A percentile compares a stretch with the other conserved stretches of the same genome.
Conservation (phyloP, 768 basidiomycete genomes). For the Fomitopsis pulvina region DNA sequence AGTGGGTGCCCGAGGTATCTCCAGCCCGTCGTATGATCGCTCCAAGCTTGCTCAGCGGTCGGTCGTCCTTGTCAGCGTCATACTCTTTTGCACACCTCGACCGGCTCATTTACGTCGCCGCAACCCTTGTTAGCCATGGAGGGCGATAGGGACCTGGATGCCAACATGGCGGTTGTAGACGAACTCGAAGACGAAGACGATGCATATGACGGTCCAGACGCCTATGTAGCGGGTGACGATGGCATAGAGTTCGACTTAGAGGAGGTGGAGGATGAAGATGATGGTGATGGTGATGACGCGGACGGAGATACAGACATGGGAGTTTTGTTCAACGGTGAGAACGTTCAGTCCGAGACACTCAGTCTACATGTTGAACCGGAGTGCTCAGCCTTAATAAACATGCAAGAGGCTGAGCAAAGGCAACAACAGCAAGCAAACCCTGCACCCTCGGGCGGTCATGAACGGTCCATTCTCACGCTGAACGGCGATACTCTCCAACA, state of each 20-base stretch:
- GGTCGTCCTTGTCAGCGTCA: not conserved
- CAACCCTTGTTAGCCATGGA: too few relatives aligned
- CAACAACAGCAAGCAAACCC: not conserved
- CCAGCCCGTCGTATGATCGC: not conserved
- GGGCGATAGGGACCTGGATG: not conserved
- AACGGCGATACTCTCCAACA: constrained; percentile 5
- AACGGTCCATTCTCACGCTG: not conserved
- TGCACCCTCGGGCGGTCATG: not conserved
- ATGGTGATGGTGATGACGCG: constrained; percentile 18
- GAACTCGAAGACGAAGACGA: constrained; percentile 21
- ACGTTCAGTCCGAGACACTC: not conserved
- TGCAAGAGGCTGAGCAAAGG: not conserved
- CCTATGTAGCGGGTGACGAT: constrained; percentile 27
- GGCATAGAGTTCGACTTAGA: constrained; percentile 25
- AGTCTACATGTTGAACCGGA: not conserved
- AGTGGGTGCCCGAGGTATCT: not conserved
- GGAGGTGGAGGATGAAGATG: constrained; percentile 19
- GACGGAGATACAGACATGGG: constrained; percentile 15
- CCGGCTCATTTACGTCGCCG: constrained; percentile 8
- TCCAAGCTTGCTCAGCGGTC: constrained; percentile 18
- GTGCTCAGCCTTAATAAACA: not conserved
- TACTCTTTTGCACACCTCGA: not conserved
- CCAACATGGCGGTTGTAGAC: constrained; percentile 6
- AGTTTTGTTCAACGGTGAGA: constrained; percentile 8
- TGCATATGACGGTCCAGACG: constrained; percentile 16